These are phyloP conservation scores for Suillus sp. DNA, from an alignment of 768 basidiomycete species.

Conservation along the genomic window DNA sequence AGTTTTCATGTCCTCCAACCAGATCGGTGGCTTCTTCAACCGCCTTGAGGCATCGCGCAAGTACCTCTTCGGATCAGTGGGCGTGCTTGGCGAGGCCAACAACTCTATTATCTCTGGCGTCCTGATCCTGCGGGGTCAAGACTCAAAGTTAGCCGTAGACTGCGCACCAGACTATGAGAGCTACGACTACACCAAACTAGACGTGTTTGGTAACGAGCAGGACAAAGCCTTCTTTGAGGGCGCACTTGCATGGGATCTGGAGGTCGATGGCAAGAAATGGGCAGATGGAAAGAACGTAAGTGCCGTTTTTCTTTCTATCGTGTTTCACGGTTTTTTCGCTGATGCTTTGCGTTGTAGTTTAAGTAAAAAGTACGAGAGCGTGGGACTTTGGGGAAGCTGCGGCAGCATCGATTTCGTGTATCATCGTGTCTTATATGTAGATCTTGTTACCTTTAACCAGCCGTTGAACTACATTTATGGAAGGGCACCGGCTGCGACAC, in stretches of 20 bases:
- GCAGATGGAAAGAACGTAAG: slow-evolving; percentile 88
- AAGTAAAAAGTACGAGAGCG: slow-evolving; percentile 25
- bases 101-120: slow-evolving; percentile 81
- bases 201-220: slow-evolving; percentile 59
- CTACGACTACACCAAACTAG: slow-evolving; percentile 78
- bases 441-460: slow-evolving; percentile 5
- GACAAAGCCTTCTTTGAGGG: slow-evolving; percentile 93
- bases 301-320: slow-evolving; percentile 20
- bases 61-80: slow-evolving; percentile 92
- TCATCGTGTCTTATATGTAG: slow-evolving; percentile 8
- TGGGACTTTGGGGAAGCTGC: slow-evolving; percentile 6
- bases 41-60: slow-evolving; percentile 96
- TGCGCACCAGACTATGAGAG: slow-evolving; percentile 93
- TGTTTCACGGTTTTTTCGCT: not conserved
- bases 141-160: slow-evolving; percentile 66
- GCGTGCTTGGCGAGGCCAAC: slow-evolving; percentile 83
- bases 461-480: not conserved
- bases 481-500: not conserved
- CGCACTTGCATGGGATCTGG: slow-evolving; percentile 92
- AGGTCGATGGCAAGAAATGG: slow-evolving; percentile 88
- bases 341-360: slow-evolving; percentile 26
- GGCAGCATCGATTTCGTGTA: slow-evolving; percentile 2
- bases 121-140: slow-evolving; percentile 82
- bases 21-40: slow-evolving; percentile 95
- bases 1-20: slow-evolving; percentile 94